Evolutionary conservation across 2,329 filamentous ascomycete genomes (phyloP).

Genomic region (Blumeriella jaapii): DNA sequence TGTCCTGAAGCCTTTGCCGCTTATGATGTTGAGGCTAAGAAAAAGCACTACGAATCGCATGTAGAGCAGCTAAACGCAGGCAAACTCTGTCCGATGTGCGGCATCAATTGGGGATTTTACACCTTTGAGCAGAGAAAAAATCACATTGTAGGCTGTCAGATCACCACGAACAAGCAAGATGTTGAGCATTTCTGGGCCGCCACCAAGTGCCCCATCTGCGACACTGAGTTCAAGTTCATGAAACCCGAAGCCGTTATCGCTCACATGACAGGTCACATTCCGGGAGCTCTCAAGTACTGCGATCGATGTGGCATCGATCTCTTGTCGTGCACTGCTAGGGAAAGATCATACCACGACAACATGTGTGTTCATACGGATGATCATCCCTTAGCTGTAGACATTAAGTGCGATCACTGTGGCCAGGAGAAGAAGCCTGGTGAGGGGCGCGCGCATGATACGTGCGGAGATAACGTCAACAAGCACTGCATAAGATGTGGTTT

Average conservation of each 20-base stretch:
- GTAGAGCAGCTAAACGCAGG: constrained; percentile 11
- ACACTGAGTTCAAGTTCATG: constrained; percentile 10
- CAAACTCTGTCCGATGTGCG: constrained; percentile 20
- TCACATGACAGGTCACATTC: constrained; percentile 18
- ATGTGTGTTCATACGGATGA: constrained; percentile 2
- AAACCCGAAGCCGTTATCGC: constrained; percentile 10
- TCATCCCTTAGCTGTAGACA: not conserved
- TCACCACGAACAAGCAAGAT: not conserved
- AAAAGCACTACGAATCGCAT: constrained; percentile 15
- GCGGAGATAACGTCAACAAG: not conserved
- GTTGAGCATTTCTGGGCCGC: constrained; percentile 14
- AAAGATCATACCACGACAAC: constrained; percentile 9
- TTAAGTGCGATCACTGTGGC: constrained; percentile 13
- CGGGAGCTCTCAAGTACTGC: constrained; percentile 18
- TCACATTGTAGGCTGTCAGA: constrained; percentile 15
- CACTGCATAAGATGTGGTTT: constrained; percentile 13
- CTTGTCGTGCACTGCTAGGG: constrained; percentile 1
- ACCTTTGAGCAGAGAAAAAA: constrained; percentile 13
- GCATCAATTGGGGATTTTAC: constrained; percentile 16
- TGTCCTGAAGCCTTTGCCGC: constrained; percentile 12
- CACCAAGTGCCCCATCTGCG: constrained; percentile 19
- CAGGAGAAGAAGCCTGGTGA: constrained; percentile 1
- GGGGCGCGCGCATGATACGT: not conserved
- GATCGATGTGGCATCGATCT: constrained; percentile 15
- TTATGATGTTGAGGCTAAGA: constrained; percentile 11